Evolutionary conservation across 2,329 filamentous ascomycete species (phyloP).

Genomic region (Fusarium tuaranense): DNA sequence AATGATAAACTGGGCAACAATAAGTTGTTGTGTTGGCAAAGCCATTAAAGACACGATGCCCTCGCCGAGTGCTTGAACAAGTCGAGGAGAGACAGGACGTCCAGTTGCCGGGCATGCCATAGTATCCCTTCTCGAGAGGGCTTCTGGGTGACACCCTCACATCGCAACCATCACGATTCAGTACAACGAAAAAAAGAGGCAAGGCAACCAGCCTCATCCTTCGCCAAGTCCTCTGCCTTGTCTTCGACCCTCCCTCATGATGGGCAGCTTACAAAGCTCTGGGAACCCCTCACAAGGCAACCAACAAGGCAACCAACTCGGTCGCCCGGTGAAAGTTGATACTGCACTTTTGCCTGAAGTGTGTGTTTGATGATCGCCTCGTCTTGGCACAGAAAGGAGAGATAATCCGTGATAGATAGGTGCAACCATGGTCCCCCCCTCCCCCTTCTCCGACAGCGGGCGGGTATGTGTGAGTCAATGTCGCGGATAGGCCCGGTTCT

Average conservation of each 20-base stretch:
- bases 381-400: neutral
- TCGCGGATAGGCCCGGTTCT: neutral
- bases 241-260: neutral
- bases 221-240: slow-evolving; percentile 1
- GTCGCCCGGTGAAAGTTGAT: slow-evolving; percentile 1
- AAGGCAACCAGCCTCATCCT: slow-evolving; percentile 4
- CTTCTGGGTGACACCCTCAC: neutral
- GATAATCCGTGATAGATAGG: neutral
- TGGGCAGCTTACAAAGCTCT: neutral
- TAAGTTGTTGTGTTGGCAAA: neutral
- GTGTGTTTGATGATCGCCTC: neutral
- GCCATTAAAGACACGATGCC: neutral
- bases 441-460: neutral
- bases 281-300: slow-evolving; percentile 8
- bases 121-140: neutral
- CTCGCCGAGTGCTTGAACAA: neutral
- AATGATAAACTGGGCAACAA: neutral
- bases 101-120: neutral
- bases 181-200: neutral
- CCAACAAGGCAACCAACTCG: slow-evolving; percentile 1
- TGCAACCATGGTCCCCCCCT: neutral
- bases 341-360: neutral
- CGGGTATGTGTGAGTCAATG: neutral
- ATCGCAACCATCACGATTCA: neutral
- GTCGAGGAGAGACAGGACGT: neutral